Base-by-base conservation (phyloP, 2,329 filamentous ascomycete species). In the Sporothrix phasma region DNA sequence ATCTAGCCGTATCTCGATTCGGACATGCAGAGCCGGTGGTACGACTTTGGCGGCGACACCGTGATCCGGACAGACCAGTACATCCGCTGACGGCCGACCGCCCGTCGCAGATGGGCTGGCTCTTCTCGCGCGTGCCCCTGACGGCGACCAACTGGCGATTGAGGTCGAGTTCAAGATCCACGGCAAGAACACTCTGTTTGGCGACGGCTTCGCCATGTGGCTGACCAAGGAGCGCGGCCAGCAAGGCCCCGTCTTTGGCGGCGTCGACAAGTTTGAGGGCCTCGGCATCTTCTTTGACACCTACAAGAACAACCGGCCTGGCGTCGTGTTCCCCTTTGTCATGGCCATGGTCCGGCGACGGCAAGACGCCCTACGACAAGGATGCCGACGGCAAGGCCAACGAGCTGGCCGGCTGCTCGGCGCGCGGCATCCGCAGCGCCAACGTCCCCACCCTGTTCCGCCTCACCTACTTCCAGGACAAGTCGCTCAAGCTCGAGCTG, bases 321-420 rank as follows among this genome's bases (percentile, higher is more conserved):
- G 94, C 49, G 88, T 91, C 47, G 89, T 96, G 54, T 99, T 99
- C 77, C 94, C 94, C 60, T 97, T 96, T 73, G 88, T 99, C 72
- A 97, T 97, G 92, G 93, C 92, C 67, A 97, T 97, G 94, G 81
- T 92, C n/a, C 69, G 94, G 94, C 66, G 94, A 99, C 74, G 93
- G 94, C 67, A 81, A 91, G 73, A 96, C 88, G 6, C 74, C 80
- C 15, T 99, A 99, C 77, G 92, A 97, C 80, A 92, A 97, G 79
- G 86, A 87, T 71, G 92, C 92, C 72, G 94, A 99, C 72, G 94
- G 94, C 74, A 97, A 97, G 81, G 84, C 86, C 64, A 92, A 90
- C 71, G 94, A 99, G 77, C 81, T 97, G 67, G 92, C 92, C 62
- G 94, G 94, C 66, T 99, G 94, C 81, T 97, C 93, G 76, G 93